Evolutionary conservation across 2,329 filamentous ascomycete species (phyloP).

Genomic region (Rhynchosporium graminicola): DNA sequence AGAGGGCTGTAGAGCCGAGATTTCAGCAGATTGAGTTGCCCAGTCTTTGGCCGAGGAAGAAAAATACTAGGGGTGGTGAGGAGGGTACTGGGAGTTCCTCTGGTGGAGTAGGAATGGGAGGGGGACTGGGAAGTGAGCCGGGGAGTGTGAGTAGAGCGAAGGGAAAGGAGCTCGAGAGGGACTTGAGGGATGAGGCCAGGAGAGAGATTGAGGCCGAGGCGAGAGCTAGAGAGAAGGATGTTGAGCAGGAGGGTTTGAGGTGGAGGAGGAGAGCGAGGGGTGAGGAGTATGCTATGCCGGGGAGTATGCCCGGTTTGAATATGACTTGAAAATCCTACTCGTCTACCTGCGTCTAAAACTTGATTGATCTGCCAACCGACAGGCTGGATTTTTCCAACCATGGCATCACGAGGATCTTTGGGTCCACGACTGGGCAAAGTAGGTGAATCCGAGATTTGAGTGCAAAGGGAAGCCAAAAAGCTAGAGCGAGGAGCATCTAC

Average conservation of each 20-base stretch:
- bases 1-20: constrained; percentile 79
- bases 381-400: background rate
- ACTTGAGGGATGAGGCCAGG: constrained; percentile 53
- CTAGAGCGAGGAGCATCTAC: too few relatives aligned
- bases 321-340: constrained; percentile 27
- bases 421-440: too few relatives aligned
- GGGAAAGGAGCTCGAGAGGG: constrained; percentile 54
- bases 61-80: constrained; percentile 75
- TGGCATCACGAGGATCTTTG: background rate
- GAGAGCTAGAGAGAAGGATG: constrained; percentile 32
- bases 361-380: background rate
- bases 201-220: constrained; percentile 51
- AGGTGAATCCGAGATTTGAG: too few relatives aligned
- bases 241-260: constrained; percentile 39
- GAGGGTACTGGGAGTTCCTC: constrained; percentile 43
- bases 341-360: background rate
- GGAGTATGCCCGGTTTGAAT: constrained; percentile 40
- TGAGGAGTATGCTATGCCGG: constrained; percentile 42
- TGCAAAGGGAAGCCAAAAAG: too few relatives aligned
- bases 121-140: constrained; percentile 28
- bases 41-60: constrained; percentile 80
- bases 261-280: constrained; percentile 41
- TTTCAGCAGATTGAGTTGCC: constrained; percentile 87
- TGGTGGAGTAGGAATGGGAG: too few relatives aligned
- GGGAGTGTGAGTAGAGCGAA: constrained; percentile 54